Conservation (phyloP, 2,329 filamentous ascomycete genomes). For the Herpomyces periplanetae region DNA sequence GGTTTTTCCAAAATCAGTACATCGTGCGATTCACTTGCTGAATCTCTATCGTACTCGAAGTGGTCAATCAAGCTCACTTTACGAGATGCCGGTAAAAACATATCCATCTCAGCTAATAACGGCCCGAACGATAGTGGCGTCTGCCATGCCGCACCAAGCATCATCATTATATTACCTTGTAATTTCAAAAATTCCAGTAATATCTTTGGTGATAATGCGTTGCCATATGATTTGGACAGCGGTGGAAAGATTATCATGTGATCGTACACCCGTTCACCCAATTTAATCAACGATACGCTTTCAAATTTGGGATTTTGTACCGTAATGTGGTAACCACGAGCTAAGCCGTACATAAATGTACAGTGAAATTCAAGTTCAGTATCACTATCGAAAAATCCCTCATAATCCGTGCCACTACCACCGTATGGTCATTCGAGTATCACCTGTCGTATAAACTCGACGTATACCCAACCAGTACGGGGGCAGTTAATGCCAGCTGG, state of each 20-base stretch:
- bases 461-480: too few relatives aligned
- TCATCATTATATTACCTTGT: conserved; percentile 58
- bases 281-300: conserved; percentile 32
- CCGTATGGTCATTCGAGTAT: too few relatives aligned
- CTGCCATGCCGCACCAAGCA: conserved; percentile 28
- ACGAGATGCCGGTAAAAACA: conserved; percentile 49
- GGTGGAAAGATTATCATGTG: conserved; percentile 59
- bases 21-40: conserved; percentile 47
- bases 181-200: conserved; percentile 71
- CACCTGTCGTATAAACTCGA: too few relatives aligned
- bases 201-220: conserved; percentile 42
- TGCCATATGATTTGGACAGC: conserved; percentile 55
- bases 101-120: conserved; percentile 52
- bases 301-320: conserved; percentile 55
- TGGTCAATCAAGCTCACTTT: conserved; percentile 64
- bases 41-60: conserved; percentile 53
- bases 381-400: too few relatives aligned
- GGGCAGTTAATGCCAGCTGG: too few relatives aligned
- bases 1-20: conserved; percentile 40
- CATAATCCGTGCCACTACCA: too few relatives aligned
- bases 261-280: conserved; percentile 61
- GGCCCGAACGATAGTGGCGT: conserved; percentile 33
- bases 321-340: conserved; percentile 36
- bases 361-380: conserved; percentile 1
- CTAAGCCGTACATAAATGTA: conserved; percentile 11